Conservation (phyloP, 495 filamentous ascomycete species). For the Penicillium fimorum region DNA sequence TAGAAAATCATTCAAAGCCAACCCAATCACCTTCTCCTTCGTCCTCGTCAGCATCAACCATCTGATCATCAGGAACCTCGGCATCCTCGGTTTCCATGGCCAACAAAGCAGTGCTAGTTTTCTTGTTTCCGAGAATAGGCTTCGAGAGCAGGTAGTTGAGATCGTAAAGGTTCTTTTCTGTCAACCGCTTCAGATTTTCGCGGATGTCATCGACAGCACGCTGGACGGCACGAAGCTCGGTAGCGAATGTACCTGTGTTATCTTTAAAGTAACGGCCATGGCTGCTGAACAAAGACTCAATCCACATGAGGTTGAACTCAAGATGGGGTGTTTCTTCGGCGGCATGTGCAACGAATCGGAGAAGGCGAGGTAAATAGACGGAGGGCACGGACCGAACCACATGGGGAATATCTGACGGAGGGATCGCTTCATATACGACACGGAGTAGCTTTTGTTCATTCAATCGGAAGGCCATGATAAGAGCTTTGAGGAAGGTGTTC, state of each 20-base stretch:
- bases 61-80: slow-evolving; percentile 32
- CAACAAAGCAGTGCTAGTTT: slow-evolving; percentile 26
- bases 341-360: slow-evolving; percentile 81
- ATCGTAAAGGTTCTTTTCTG: slow-evolving; percentile 82
- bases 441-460: slow-evolving; percentile 76
- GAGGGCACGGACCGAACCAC: slow-evolving; percentile 76
- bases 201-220: slow-evolving; percentile 75
- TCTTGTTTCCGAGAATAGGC: slow-evolving; percentile 40
- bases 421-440: slow-evolving; percentile 80
- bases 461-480: slow-evolving; percentile 95
- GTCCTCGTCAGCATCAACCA: slow-evolving; percentile 34
- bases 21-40: slow-evolving; percentile 43
- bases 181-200: slow-evolving; percentile 67
- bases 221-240: slow-evolving; percentile 76
- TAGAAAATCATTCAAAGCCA: slow-evolving; percentile 38
- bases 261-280: slow-evolving; percentile 84
- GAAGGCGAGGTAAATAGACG: slow-evolving; percentile 78
- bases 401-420: slow-evolving; percentile 69
- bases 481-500: slow-evolving; percentile 80
- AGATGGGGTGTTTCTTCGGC: slow-evolving; percentile 90
- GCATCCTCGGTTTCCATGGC: slow-evolving; percentile 29
- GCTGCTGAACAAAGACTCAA: slow-evolving; percentile 74
- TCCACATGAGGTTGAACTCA: slow-evolving; percentile 91
- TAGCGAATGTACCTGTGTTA: slow-evolving; percentile 68
- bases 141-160: slow-evolving; percentile 73